phyloP scores from a whole-genome alignment of 2,329 filamentous ascomycete genomes.

The Pseudocercospora ulei region DNA sequence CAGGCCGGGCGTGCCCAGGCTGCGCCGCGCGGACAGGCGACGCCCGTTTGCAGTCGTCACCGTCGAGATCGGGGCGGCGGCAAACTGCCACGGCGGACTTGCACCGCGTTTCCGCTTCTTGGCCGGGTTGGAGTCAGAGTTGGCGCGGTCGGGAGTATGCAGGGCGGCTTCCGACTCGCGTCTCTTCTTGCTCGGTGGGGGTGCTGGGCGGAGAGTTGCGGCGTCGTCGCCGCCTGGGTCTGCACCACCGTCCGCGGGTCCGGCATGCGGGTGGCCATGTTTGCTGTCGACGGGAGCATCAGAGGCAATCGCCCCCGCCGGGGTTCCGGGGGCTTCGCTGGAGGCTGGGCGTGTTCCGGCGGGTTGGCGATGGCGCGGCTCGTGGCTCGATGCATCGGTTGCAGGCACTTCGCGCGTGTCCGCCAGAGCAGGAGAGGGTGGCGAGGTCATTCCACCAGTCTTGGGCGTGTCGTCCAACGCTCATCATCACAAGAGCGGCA shows the following conservation, averaged over 20 bases:
- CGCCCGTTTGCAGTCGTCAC: slow-evolving; percentile 31
- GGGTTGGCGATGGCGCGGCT: slow-evolving; percentile 3
- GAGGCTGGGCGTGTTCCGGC: not conserved
- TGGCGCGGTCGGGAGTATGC: slow-evolving; percentile 13
- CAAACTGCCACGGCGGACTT: slow-evolving; percentile 33
- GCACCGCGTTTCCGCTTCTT: slow-evolving; percentile 53
- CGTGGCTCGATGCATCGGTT: slow-evolving; percentile 4
- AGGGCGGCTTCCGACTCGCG: slow-evolving; percentile 26
- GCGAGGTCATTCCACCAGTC: slow-evolving; percentile 19
- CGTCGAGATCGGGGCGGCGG: slow-evolving; percentile 26
- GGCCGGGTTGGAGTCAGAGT: slow-evolving; percentile 27
- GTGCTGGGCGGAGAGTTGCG: slow-evolving; percentile 24
- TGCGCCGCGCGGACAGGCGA: slow-evolving; percentile 30
- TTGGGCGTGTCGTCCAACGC: slow-evolving; percentile 14
- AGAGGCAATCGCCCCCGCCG: slow-evolving; percentile 1
- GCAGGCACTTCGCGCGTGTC: slow-evolving; percentile 15
- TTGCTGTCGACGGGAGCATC: slow-evolving; percentile 13
- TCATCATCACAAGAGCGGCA: slow-evolving; percentile 15
- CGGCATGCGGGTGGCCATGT: slow-evolving; percentile 6
- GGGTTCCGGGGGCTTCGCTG: slow-evolving; percentile 6
- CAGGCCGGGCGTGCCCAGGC: slow-evolving; percentile 21
- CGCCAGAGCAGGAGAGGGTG: slow-evolving; percentile 13
- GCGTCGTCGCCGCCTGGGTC: slow-evolving; percentile 9
- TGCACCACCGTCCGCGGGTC: slow-evolving; percentile 7
- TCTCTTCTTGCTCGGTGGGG: slow-evolving; percentile 28